Percentiles rank a stretch among this genome's conserved stretches.
phyloP scores from a whole-genome alignment of 768 basidiomycete species.

The Suillus variegatus region DNA sequence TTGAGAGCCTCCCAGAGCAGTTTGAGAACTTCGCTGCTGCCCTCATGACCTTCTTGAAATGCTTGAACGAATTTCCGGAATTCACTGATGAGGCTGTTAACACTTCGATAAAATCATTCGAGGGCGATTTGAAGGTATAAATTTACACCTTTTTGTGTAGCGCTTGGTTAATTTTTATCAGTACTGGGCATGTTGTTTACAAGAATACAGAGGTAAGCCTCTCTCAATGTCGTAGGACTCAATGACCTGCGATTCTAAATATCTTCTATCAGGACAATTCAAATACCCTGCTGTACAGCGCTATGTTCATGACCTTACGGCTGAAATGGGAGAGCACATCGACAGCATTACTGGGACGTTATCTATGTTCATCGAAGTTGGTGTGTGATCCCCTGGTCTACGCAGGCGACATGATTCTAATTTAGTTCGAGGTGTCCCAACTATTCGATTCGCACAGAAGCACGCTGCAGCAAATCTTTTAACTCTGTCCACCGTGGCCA shows the following conservation, averaged over 20 bases:
- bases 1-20: conserved; percentile 67
- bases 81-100: conserved; percentile 77
- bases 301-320: conserved; percentile 72
- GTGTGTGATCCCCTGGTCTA: conserved; percentile 35
- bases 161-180: conserved; percentile 23
- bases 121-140: conserved; percentile 66
- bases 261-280: conserved; percentile 56
- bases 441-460: conserved; percentile 75
- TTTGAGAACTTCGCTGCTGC: conserved; percentile 63
- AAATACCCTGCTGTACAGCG: conserved; percentile 69
- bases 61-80: conserved; percentile 79
- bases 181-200: conserved; percentile 78
- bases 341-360: conserved; percentile 68
- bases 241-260: neutral
- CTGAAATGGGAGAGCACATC: conserved; percentile 75
- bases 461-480: conserved; percentile 70
- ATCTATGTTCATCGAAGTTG: conserved; percentile 77
- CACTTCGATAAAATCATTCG: conserved; percentile 63
- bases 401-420: neutral
- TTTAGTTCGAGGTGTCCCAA: conserved; percentile 59
- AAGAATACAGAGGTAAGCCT: conserved; percentile 56
- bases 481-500: conserved; percentile 75
- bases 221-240: neutral
- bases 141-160: neutral
- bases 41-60: conserved; percentile 66